phyloP scores from a whole-genome alignment of 257 asterid genomes.

The Plantago ovata region DNA sequence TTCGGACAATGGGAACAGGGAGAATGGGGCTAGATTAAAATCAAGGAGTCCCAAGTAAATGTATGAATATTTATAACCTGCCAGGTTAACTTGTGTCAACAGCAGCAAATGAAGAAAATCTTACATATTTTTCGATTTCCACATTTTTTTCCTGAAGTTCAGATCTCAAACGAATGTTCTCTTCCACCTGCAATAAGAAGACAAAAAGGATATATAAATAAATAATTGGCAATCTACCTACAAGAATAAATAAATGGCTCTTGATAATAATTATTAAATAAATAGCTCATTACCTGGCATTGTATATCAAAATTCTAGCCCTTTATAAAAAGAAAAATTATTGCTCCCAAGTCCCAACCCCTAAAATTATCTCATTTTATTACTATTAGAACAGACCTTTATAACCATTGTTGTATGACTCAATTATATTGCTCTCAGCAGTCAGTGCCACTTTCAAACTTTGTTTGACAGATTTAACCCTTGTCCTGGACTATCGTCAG shows the following conservation, averaged over 20 bases:
- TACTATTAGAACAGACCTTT: too few species aligned
- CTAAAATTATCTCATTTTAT: too few species aligned
- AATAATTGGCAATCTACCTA: neutral
- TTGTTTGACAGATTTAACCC: too few species aligned
- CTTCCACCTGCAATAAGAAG: conserved; percentile 65
- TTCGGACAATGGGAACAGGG: neutral
- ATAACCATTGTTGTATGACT: too few species aligned
- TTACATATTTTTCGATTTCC: conserved; percentile 76
- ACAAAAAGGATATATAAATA: conserved; percentile 8
- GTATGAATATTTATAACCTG: conserved; percentile 11
- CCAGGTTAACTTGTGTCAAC: neutral
- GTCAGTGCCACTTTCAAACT: too few species aligned
- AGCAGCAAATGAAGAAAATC: conserved; percentile 30
- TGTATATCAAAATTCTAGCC: neutral
- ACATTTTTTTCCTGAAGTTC: conserved; percentile 69
- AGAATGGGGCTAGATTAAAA: neutral
- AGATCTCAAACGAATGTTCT: conserved; percentile 75
- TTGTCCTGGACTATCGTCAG: too few species aligned
- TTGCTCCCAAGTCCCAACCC: too few species aligned
- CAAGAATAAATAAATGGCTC: conserved; percentile 11
- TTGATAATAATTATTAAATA: conserved; percentile 14
- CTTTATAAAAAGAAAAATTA: too few species aligned
- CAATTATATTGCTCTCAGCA: too few species aligned
- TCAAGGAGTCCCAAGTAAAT: conserved; percentile 6
- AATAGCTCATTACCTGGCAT: conserved; percentile 2